phyloP scores from a whole-genome alignment of 345 rosid species.

The Mallotus nudiflorus region DNA sequence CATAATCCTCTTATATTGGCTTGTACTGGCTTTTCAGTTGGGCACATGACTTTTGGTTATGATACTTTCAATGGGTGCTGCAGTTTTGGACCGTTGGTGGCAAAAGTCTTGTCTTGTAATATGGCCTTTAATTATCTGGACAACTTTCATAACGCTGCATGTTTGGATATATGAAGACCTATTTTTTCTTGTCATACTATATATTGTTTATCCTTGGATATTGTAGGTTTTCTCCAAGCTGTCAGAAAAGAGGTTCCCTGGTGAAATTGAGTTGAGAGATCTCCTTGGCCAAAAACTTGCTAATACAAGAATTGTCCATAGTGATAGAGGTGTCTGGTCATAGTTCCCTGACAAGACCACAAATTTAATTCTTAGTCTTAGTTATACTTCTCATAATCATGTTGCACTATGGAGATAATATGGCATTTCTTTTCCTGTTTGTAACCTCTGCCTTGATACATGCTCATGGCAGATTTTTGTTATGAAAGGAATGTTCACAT shows the following conservation, averaged over 20 bases:
- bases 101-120: neutral
- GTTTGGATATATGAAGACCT: neutral
- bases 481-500: neutral
- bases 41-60: neutral
- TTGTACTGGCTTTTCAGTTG: neutral
- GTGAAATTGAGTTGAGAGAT: constrained; percentile 36
- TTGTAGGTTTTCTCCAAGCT: constrained; percentile 37
- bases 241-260: constrained; percentile 33
- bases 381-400: neutral
- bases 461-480: neutral
- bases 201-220: neutral
- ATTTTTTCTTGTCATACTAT: neutral
- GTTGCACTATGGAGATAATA: neutral
- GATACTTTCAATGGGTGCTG: neutral
- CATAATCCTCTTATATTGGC: neutral
- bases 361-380: neutral
- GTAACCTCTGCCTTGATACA: neutral
- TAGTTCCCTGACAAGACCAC: neutral
- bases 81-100: neutral
- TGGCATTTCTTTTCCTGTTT: neutral
- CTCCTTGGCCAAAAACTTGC: constrained; percentile 26
- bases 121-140: neutral
- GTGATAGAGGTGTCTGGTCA: constrained; percentile 10
- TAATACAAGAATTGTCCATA: constrained; percentile 8
- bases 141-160: neutral